These are phyloP conservation scores for Pseudogymnoascus sp. DNA, from an alignment of 2,329 filamentous ascomycete genomes.

Conservation along the genomic window DNA sequence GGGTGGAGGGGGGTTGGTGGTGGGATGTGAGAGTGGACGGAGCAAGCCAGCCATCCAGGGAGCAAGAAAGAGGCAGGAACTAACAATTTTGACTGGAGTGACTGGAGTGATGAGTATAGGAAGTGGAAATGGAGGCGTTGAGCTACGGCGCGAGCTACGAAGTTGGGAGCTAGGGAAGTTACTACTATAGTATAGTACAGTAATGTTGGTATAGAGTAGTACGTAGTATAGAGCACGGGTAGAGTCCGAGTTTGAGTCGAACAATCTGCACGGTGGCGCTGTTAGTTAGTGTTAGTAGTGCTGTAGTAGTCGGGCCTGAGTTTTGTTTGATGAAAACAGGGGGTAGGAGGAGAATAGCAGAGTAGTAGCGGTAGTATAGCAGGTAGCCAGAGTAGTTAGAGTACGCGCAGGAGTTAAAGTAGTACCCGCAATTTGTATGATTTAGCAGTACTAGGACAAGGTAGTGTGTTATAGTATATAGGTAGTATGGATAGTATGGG, in stretches of 20 bases:
- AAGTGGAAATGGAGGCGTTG: neutral
- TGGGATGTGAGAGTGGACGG: neutral
- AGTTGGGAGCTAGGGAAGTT: neutral
- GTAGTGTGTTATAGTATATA: neutral
- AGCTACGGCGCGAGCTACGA: neutral
- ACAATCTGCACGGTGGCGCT: neutral
- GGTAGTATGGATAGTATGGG: neutral
- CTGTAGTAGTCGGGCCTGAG: neutral
- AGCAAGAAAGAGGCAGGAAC: neutral
- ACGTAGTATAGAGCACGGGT: neutral
- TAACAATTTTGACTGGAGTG: neutral
- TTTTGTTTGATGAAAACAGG: slow-evolving; percentile 1
- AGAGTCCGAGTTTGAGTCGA: neutral
- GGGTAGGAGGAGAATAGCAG: neutral
- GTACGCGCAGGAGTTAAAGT: neutral
- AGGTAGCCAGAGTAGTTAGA: neutral
- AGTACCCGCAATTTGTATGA: neutral
- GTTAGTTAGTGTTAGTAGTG: neutral
- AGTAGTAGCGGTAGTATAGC: neutral
- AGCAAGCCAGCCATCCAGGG: neutral
- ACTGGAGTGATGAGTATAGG: neutral
- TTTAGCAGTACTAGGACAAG: neutral
- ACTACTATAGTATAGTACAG: neutral
- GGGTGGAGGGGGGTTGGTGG: neutral
- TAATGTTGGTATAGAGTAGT: neutral